These are phyloP conservation scores for Neofusicoccum umdonicola DNA, from an alignment of 2,329 filamentous ascomycete genomes.

Conservation along the genomic window DNA sequence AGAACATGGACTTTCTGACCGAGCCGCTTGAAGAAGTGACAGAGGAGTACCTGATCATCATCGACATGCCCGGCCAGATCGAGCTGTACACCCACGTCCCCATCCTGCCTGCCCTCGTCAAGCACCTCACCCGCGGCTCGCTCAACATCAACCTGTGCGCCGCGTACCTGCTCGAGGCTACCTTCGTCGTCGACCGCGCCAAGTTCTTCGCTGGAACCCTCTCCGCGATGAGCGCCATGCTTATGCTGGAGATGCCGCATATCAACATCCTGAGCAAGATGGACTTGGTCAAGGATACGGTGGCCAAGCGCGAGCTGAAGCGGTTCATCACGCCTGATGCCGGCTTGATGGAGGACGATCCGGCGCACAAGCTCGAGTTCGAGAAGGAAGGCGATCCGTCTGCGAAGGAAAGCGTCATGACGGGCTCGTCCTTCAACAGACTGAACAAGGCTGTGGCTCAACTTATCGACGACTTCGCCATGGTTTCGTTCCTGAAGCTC, in stretches of 20 bases:
- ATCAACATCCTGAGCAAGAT: conserved; percentile 97
- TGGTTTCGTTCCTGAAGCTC: conserved; percentile 91
- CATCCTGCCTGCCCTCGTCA: conserved; percentile 79
- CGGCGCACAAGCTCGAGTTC: conserved; percentile 40
- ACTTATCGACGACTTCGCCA: conserved; percentile 94
- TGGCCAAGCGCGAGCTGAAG: conserved; percentile 84
- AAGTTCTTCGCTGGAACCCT: conserved; percentile 97
- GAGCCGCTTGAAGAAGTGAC: conserved; percentile 80
- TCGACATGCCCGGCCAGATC: conserved; percentile 99
- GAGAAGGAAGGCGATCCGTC: conserved; percentile 52
- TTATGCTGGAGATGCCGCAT: conserved; percentile 96
- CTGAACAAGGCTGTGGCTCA: conserved; percentile 86
- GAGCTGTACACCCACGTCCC: conserved; percentile 98
- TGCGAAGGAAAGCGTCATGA: conserved; percentile 70
- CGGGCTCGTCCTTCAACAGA: conserved; percentile 74
- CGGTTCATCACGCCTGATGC: conserved; percentile 86
- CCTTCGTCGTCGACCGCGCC: conserved; percentile 90
- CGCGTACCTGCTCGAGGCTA: conserved; percentile 90
- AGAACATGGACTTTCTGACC: conserved; percentile 89
- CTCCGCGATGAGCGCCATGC: conserved; percentile 97
- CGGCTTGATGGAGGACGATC: conserved; percentile 76
- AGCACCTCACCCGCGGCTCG: conserved; percentile 75
- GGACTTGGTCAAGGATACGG: conserved; percentile 89
- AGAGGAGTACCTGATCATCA: conserved; percentile 94
- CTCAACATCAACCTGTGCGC: conserved; percentile 91